Evolutionary conservation across 2,329 filamentous ascomycete species (phyloP).

Genomic region (Lecanicillium sp.): DNA sequence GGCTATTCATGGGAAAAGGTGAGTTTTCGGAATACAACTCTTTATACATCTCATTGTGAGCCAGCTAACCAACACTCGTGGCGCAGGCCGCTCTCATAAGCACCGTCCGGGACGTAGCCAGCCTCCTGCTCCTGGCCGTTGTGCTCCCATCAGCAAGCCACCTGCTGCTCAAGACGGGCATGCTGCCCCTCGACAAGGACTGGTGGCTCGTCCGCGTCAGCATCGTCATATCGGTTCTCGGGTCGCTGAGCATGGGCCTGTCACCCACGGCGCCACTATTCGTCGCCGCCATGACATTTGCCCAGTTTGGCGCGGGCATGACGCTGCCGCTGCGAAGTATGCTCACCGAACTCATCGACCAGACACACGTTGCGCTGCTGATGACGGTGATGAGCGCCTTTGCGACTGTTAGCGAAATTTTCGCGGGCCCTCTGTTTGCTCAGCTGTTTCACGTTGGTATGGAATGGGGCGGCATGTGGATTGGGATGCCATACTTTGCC

Average conservation of each 20-base stretch:
- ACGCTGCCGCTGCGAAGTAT: constrained; percentile 5
- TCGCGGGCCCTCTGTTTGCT: constrained; percentile 3
- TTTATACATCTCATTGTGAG: no score
- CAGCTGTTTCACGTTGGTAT: not conserved
- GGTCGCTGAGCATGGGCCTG: not conserved
- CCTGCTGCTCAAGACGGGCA: not conserved
- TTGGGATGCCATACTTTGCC: constrained; percentile 4
- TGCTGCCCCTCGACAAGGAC: constrained; percentile 3
- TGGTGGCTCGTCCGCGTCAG: constrained; percentile 5
- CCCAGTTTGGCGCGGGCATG: constrained; percentile 3
- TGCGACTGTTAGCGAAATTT: not conserved
- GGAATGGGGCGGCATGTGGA: constrained; percentile 1
- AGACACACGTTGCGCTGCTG: constrained; percentile 4
- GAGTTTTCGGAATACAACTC: not conserved
- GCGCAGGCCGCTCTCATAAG: constrained; percentile 1
- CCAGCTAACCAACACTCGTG: no score
- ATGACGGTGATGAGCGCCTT: constrained; percentile 3
- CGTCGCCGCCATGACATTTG: constrained; percentile 1
- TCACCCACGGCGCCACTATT: constrained; percentile 1
- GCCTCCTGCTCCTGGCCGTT: not conserved
- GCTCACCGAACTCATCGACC: constrained; percentile 3
- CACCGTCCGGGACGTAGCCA: not conserved
- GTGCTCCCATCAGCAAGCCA: constrained; percentile 4
- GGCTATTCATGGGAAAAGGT: constrained; percentile 8
- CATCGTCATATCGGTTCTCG: not conserved